phyloP scores from a whole-genome alignment of 2,329 filamentous ascomycete species.

The Hirsutella rhossiliensis region DNA sequence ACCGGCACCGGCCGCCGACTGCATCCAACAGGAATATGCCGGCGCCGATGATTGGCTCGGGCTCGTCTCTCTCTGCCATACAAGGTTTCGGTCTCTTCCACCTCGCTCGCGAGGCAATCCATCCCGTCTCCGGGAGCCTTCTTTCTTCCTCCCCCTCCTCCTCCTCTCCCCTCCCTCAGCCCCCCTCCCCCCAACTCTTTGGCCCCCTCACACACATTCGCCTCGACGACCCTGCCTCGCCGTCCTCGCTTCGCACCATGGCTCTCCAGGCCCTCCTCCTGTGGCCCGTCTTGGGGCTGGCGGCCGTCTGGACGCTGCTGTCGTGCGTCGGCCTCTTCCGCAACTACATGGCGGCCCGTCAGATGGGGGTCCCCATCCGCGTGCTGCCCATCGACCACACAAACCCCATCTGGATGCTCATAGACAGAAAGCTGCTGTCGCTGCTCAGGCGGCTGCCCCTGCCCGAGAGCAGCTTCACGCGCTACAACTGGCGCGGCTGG shows the following conservation, averaged over 20 bases:
- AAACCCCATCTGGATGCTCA: background rate
- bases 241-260: background rate
- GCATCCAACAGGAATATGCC: no score
- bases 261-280: background rate
- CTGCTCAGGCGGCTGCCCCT: background rate
- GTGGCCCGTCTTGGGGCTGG: background rate
- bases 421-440: background rate
- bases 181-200: no score
- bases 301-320: background rate
- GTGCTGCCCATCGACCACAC: background rate
- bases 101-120: no score
- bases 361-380: background rate
- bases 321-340: background rate
- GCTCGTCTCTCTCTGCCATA: no score
- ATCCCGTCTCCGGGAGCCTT: no score
- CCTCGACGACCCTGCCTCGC: no score
- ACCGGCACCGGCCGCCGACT: no score
- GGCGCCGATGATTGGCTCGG: no score
- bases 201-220: no score
- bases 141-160: no score
- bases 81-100: no score
- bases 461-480: background rate
- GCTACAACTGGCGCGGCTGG: background rate
- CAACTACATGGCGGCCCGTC: background rate
- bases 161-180: no score